phyloP scores from a whole-genome alignment of 1,284 basidiomycete species.

The Gomphus sp. region DNA sequence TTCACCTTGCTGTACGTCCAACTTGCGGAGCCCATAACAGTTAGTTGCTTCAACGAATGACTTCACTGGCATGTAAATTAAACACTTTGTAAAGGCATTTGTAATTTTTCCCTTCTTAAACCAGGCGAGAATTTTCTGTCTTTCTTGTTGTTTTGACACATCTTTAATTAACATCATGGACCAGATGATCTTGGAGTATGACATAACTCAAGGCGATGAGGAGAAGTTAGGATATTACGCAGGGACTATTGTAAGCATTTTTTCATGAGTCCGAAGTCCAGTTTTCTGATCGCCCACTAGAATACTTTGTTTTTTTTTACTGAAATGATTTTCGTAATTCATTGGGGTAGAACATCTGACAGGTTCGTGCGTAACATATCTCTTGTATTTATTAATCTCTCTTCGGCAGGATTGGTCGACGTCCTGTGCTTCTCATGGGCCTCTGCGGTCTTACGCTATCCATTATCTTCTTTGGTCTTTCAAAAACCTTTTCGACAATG shows the following conservation, averaged over 20 bases:
- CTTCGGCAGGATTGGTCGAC: neutral
- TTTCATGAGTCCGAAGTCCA: neutral
- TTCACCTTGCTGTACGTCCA: conserved; percentile 37
- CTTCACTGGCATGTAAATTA: conserved; percentile 41
- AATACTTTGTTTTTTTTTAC: neutral
- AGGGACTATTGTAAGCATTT: conserved; percentile 26
- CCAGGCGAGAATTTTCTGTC: no score
- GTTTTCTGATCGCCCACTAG: no score
- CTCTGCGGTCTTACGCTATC: conserved; percentile 32
- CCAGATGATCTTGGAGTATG: no score
- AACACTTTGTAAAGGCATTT: conserved; percentile 20
- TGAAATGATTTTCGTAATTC: neutral
- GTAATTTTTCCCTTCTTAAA: no score
- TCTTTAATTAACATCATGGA: no score
- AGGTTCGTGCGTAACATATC: neutral
- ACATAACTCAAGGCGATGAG: no score
- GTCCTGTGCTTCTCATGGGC: neutral
- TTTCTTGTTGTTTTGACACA: no score
- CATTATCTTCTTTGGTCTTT: conserved; percentile 35
- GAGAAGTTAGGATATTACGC: conserved; percentile 39
- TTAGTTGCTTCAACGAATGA: conserved; percentile 31
- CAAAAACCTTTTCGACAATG: conserved; percentile 29
- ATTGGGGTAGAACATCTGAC: neutral
- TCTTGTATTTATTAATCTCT: neutral
- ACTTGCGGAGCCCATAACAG: conserved; percentile 13